Evolutionary conservation across 176 grass and related monocot genomes (phyloP).

Genomic region (Avena insularis): DNA sequence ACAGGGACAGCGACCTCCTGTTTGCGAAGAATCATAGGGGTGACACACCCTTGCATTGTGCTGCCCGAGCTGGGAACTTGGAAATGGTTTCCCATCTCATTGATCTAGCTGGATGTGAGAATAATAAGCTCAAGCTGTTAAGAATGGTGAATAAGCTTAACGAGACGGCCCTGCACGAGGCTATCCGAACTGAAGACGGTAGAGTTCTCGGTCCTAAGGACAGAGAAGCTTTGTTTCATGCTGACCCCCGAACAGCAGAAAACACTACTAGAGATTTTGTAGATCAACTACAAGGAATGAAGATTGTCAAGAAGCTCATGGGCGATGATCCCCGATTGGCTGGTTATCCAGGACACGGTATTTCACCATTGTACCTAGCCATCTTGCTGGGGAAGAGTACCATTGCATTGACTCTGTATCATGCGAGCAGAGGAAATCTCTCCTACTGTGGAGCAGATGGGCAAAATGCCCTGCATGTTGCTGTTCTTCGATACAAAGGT

Average conservation of each 20-base stretch:
- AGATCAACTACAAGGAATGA: neutral
- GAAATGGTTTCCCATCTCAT: neutral
- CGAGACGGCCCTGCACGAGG: conserved; percentile 21
- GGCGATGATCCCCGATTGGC: neutral
- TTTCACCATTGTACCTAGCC: conserved; percentile 13
- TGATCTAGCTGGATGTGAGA: neutral
- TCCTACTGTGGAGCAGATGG: neutral
- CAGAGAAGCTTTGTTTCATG: neutral
- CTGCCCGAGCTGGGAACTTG: neutral
- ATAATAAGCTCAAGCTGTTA: neutral
- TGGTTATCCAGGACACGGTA: neutral
- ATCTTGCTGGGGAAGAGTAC: neutral
- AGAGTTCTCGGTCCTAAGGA: neutral
- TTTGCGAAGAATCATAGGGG: neutral
- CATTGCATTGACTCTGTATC: neutral
- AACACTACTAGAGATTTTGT: neutral
- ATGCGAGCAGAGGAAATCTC: neutral
- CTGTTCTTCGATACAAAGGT: neutral
- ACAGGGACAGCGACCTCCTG: neutral
- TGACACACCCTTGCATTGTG: neutral
- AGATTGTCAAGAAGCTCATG: neutral
- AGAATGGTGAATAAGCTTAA: neutral
- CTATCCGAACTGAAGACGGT: neutral
- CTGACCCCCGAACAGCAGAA: neutral
- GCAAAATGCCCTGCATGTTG: conserved; percentile 25